Percentiles rank a stretch among this genome's conserved stretches.
These are phyloP conservation scores for Cymbidium sinense DNA, from an alignment of 106 monocot genomes.

Conservation along the genomic window DNA sequence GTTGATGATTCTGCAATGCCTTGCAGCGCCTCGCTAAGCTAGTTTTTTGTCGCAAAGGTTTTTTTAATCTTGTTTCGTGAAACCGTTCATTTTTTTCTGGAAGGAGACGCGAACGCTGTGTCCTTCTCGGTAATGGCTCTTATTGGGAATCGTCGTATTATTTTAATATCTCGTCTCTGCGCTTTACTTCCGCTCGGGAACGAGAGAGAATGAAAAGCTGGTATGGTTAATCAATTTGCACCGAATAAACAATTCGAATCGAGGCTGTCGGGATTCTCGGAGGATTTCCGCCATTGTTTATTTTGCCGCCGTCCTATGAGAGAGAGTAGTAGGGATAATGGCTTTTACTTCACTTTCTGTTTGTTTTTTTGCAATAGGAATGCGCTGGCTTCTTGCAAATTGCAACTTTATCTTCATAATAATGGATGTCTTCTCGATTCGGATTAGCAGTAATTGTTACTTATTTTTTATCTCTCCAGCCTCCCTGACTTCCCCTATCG, in stretches of 20 bases:
- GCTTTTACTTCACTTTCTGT: slow-evolving; percentile 2
- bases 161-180: not conserved
- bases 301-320: slow-evolving; percentile 8
- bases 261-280: slow-evolving; percentile 9
- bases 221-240: not conserved
- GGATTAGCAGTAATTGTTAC: not conserved
- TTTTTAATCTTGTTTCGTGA: not conserved
- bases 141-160: not conserved
- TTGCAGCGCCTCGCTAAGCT: not conserved
- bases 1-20: not conserved
- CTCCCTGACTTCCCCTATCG: not conserved
- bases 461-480: not conserved
- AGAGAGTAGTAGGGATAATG: not conserved
- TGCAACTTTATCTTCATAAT: not conserved
- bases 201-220: no score
- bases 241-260: slow-evolving; percentile 1
- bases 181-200: not conserved
- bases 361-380: not conserved
- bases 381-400: not conserved
- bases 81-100: not conserved
- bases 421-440: not conserved
- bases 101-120: not conserved
- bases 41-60: not conserved
- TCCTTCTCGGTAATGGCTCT: not conserved
- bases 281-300: slow-evolving; percentile 12